Evolutionary conservation across 352 stramenopile species (phyloP).

Genomic region (Globisporangium cylindrosporum): DNA sequence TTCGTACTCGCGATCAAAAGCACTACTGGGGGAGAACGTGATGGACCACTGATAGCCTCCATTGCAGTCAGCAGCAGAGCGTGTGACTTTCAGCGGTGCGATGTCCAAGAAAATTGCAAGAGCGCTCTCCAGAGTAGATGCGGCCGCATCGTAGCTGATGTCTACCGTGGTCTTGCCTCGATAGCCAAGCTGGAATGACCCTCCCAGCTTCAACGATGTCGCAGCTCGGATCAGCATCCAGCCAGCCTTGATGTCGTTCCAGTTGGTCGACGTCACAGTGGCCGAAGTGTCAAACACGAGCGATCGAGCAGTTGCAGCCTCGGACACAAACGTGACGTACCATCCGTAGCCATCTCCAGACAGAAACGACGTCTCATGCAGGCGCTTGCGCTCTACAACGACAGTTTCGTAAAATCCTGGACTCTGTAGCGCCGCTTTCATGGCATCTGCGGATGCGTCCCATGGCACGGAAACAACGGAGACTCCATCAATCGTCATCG

Average conservation of each 20-base stretch:
- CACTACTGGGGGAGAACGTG: neutral
- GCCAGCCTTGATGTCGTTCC: neutral
- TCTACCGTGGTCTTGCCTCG: neutral
- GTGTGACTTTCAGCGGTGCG: neutral
- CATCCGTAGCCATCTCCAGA: neutral
- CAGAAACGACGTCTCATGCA: neutral
- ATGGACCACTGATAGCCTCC: neutral
- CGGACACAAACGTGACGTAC: neutral
- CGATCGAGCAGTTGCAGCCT: neutral
- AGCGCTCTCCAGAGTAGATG: neutral
- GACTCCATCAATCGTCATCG: neutral
- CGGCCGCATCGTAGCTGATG: neutral
- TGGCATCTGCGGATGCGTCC: neutral
- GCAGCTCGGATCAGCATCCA: neutral
- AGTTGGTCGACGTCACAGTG: neutral
- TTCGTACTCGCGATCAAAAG: neutral
- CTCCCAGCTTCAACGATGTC: neutral
- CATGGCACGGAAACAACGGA: neutral
- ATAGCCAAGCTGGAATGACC: neutral
- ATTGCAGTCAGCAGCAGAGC: neutral
- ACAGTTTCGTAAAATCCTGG: neutral
- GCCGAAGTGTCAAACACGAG: neutral
- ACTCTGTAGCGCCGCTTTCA: neutral
- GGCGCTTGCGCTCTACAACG: neutral
- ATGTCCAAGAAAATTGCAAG: neutral